These are phyloP conservation scores for Ustilago xerochloae DNA, from an alignment of 1,284 basidiomycete genomes.

Conservation along the genomic window DNA sequence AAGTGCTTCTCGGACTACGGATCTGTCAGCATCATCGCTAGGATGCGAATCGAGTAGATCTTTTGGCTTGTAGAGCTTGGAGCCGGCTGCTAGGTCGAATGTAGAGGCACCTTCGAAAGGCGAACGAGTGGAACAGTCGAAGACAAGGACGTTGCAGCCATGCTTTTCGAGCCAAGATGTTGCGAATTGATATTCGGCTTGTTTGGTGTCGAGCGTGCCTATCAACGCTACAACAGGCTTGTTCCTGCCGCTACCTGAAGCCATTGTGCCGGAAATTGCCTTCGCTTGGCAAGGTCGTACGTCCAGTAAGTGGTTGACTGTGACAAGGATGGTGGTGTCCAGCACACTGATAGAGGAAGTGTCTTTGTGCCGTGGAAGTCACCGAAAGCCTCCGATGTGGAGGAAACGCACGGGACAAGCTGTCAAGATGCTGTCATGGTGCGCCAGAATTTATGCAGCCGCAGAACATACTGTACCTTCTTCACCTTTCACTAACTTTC, in stretches of 20 bases:
- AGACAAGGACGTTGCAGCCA: constrained; percentile 22
- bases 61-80: constrained; percentile 8
- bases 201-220: constrained; percentile 46
- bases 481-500: background rate
- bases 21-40: constrained; percentile 2
- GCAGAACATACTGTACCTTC: background rate
- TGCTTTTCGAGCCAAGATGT: constrained; percentile 23
- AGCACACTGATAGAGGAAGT: too few species aligned
- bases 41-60: constrained; percentile 11
- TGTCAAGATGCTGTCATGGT: background rate
- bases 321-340: too few species aligned
- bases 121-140: constrained; percentile 24
- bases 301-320: too few species aligned
- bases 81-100: constrained; percentile 10
- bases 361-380: background rate
- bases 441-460: background rate
- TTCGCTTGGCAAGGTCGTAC: too few species aligned
- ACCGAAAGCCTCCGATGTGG: constrained; percentile 1
- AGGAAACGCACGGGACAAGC: constrained; percentile 4
- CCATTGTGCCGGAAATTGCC: too few species aligned
- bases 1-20: constrained; percentile 16
- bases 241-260: background rate
- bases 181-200: constrained; percentile 35
- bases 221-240: constrained; percentile 33
- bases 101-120: constrained; percentile 13